Base-by-base conservation (phyloP, 2,329 filamentous ascomycete species). In the Aspergillus ochraceus region DNA sequence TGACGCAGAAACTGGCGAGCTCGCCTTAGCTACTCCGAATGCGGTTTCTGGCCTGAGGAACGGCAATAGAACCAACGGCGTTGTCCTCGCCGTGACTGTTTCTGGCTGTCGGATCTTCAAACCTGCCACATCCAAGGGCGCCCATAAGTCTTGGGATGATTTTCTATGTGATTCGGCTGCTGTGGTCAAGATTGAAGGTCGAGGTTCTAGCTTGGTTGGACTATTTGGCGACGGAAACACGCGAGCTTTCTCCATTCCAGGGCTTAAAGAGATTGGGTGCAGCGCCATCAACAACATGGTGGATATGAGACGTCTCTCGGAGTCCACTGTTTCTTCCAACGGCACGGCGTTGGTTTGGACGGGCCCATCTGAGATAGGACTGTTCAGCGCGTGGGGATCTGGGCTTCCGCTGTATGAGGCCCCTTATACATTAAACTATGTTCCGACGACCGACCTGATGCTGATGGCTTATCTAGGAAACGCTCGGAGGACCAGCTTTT, bases 321-420 rank as follows among this genome's bases (percentile, higher is more conserved):
- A 89, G 32, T 84, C 90, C 0, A 80, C 87, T 14, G 88, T 97
- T 52, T 90, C 90, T 0, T 81, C 85, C 19, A 89, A 90, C 1
- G 94, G 95, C 6, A 90, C 95, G 68, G 83, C 98, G 20, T 84
- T 97, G 64, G 91, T 88, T 45, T 98, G 93, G 92, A 89, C 88
- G 1, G 92, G 93, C 0, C 94, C 94, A 0, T 92, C 90, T 4
- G 93, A 98, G 75, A 77, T 97, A 53, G 89, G 88, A 0, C 79
- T 97, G 29, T 78, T 97, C n/a, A 89, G 91, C 60, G 86, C 92
- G 12, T 98, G 92, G 87, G 94, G 93, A 14, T 85, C 86, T 1
- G 91, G 90, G 4, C 81, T 87, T 61, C 76, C 81, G 29, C 78
- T 91, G 62, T 86, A 84, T 60, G 86, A 83, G 55, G 20, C 50